A percentile compares a stretch with the other conserved stretches of the same genome.
Evolutionary conservation across 345 rosid species (phyloP).

Genomic region (Aquilaria sinensis): DNA sequence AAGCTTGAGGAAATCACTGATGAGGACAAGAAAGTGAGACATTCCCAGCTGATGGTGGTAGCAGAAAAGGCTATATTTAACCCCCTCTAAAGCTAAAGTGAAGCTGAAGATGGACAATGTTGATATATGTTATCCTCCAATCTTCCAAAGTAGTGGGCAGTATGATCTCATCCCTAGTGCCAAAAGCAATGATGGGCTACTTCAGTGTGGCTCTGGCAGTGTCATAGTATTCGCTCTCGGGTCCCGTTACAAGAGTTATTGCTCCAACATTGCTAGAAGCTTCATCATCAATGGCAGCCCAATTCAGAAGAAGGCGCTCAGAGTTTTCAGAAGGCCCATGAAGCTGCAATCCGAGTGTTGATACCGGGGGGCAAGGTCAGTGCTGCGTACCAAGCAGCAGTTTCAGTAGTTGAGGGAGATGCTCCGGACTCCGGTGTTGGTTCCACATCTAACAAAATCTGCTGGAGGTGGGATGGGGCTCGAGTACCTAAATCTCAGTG

Average conservation of each 20-base stretch:
- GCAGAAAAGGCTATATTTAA: conserved; percentile 44
- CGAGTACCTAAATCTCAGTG: conserved; percentile 40
- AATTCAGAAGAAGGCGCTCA: conserved; percentile 45
- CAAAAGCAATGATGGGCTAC: conserved; percentile 38
- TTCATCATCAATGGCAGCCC: conserved; percentile 41
- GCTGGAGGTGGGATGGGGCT: conserved; percentile 52
- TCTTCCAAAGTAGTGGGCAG: conserved; percentile 46
- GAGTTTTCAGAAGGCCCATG: conserved; percentile 44
- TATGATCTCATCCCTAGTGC: conserved; percentile 49
- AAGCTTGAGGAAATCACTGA: conserved; percentile 47
- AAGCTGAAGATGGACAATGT: conserved; percentile 51
- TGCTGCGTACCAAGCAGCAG: conserved; percentile 44
- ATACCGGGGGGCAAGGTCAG: conserved; percentile 33
- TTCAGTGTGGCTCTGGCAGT: conserved; percentile 40
- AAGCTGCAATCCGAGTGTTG: conserved; percentile 39
- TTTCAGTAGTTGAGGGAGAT: conserved; percentile 33
- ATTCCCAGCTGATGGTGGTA: conserved; percentile 43
- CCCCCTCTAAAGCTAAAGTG: conserved; percentile 33
- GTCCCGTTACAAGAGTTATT: conserved; percentile 43
- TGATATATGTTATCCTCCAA: conserved; percentile 50
- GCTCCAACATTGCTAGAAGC: conserved; percentile 47
- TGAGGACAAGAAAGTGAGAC: conserved; percentile 43
- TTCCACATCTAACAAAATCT: conserved; percentile 34
- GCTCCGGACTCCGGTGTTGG: conserved; percentile 27
- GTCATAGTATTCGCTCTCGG: conserved; percentile 49